phyloP scores from a whole-genome alignment of 2,329 filamentous ascomycete genomes.

The Beauveria pseudobassiana region DNA sequence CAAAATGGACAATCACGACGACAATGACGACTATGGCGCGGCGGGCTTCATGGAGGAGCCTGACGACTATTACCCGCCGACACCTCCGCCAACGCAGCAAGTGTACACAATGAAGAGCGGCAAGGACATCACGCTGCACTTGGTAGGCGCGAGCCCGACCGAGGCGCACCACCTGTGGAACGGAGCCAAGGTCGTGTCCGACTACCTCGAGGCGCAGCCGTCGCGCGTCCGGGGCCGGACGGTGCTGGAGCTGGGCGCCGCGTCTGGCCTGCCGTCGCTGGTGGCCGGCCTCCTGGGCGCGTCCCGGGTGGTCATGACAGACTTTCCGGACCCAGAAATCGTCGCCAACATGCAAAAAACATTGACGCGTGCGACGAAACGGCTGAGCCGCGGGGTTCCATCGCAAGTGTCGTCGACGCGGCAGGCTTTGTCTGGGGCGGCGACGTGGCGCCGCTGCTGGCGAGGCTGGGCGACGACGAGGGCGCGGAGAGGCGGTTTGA shows the following conservation, averaged over 20 bases:
- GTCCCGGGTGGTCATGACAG: slow-evolving; percentile 66
- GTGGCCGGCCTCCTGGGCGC: slow-evolving; percentile 70
- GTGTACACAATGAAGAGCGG: slow-evolving; percentile 64
- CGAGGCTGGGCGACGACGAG: slow-evolving; percentile 36
- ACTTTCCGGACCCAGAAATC: slow-evolving; percentile 83
- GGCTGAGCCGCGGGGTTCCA: slow-evolving; percentile 21
- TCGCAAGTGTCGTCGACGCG: slow-evolving; percentile 39
- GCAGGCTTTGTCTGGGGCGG: slow-evolving; percentile 82
- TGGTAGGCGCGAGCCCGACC: slow-evolving; percentile 81
- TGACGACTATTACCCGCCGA: slow-evolving; percentile 68
- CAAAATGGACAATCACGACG: slow-evolving; percentile 1
- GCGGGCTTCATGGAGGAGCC: slow-evolving; percentile 70
- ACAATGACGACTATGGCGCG: slow-evolving; percentile 29
- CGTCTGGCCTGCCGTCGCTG: slow-evolving; percentile 75
- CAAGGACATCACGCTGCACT: slow-evolving; percentile 57
- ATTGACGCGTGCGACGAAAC: slow-evolving; percentile 48
- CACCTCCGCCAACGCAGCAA: slow-evolving; percentile 66
- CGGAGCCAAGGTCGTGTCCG: slow-evolving; percentile 68
- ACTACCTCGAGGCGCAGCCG: slow-evolving; percentile 68
- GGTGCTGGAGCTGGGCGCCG: slow-evolving; percentile 86
- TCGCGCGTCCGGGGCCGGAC: slow-evolving; percentile 55
- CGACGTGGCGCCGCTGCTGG: slow-evolving; percentile 49
- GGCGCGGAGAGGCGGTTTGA: slow-evolving; percentile 52
- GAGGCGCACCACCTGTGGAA: slow-evolving; percentile 94
- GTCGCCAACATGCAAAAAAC: slow-evolving; percentile 72